Conservation (phyloP, 805 yeast genomes). For the Huiozyma naganishii region DNA sequence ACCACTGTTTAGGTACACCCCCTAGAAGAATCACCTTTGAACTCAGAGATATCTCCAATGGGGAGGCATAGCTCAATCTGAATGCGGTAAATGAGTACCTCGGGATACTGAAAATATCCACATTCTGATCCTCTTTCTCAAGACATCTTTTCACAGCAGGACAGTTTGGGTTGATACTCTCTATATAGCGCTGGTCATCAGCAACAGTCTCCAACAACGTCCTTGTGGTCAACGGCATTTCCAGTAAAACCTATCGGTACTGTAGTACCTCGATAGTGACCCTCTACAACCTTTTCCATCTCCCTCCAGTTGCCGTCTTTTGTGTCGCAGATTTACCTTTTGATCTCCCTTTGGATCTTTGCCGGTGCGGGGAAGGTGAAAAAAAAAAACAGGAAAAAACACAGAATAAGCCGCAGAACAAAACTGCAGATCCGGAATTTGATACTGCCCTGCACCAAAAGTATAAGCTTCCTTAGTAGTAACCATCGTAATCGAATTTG, state of each 20-base stretch:
- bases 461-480: slow-evolving; percentile 1
- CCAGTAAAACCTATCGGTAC: no score
- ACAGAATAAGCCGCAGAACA: no score
- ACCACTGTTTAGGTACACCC: slow-evolving; percentile 48
- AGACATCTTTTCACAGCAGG: background rate
- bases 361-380: no score
- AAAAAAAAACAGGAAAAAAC: no score
- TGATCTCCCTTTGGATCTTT: no score
- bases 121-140: background rate
- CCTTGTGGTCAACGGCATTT: slow-evolving; percentile 9
- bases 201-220: slow-evolving; percentile 8
- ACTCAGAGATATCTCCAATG: slow-evolving; percentile 37
- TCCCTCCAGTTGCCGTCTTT: no score
- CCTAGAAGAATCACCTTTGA: slow-evolving; percentile 47
- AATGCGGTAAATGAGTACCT: slow-evolving; percentile 49
- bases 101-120: slow-evolving; percentile 30
- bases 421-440: no score
- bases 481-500: slow-evolving; percentile 43
- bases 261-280: no score
- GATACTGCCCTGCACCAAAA: no score
- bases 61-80: slow-evolving; percentile 42
- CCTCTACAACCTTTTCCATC: no score
- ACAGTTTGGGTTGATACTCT: slow-evolving; percentile 6
- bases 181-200: slow-evolving; percentile 13
- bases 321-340: no score